These are phyloP conservation scores for Tetradesmus lagerheimii DNA, from an alignment of 139 green algal species.

Conservation along the genomic window DNA sequence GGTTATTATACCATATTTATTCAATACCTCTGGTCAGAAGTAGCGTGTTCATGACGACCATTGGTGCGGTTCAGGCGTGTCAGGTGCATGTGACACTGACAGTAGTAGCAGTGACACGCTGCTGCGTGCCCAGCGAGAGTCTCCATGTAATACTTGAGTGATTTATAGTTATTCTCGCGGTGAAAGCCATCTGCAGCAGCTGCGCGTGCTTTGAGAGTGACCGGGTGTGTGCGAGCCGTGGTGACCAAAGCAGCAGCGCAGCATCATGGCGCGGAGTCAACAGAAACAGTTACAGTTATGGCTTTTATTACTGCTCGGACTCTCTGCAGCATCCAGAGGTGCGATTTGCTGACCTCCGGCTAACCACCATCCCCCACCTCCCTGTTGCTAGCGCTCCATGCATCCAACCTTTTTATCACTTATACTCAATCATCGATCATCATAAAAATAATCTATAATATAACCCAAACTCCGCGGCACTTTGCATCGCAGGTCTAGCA, in stretches of 20 bases:
- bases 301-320: neutral
- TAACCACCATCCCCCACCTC: neutral
- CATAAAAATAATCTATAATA: too few species aligned
- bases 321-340: neutral
- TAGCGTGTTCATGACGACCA: too few species aligned
- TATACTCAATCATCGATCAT: too few species aligned
- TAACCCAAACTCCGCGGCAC: too few species aligned
- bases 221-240: neutral
- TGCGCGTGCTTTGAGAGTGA: neutral
- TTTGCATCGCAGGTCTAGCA: neutral
- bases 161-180: neutral
- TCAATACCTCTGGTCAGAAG: too few species aligned
- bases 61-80: neutral
- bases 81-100: neutral
- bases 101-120: neutral
- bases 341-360: neutral
- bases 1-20: too few species aligned
- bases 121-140: too few species aligned
- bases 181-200: neutral
- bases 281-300: neutral
- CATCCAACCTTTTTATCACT: neutral
- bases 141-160: neutral
- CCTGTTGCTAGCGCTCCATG: neutral
- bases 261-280: neutral
- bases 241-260: neutral